phyloP scores from a whole-genome alignment of 768 basidiomycete species.

The Gymnopilus junonius region DNA sequence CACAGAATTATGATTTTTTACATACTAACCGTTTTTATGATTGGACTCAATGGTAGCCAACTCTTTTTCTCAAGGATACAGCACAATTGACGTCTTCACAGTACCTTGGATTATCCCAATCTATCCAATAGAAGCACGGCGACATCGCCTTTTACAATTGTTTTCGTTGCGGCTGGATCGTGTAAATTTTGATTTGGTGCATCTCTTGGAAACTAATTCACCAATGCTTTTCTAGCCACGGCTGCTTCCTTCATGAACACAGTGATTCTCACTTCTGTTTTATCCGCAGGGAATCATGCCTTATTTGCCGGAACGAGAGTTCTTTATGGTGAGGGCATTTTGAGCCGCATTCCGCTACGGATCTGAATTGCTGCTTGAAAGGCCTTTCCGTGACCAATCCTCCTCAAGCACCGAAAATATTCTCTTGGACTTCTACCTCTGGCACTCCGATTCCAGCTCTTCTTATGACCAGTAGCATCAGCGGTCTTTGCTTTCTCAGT shows the following conservation, averaged over 20 bases:
- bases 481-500: conserved; percentile 73
- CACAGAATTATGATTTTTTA: conserved; percentile 83
- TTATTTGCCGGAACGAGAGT: conserved; percentile 86
- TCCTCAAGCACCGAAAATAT: conserved; percentile 72
- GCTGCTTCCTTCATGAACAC: conserved; percentile 89
- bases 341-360: background rate
- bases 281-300: conserved; percentile 88
- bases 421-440: conserved; percentile 63
- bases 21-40: conserved; percentile 72
- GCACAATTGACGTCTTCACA: conserved; percentile 26
- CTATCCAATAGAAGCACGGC: conserved; percentile 71
- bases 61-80: background rate
- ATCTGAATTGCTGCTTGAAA: conserved; percentile 16
- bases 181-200: conserved; percentile 23
- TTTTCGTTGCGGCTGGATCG: conserved; percentile 78
- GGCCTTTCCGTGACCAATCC: conserved; percentile 61
- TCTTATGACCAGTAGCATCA: conserved; percentile 74
- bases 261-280: conserved; percentile 79
- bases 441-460: conserved; percentile 80
- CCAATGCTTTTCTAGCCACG: conserved; percentile 42
- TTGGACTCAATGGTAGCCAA: conserved; percentile 77
- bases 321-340: conserved; percentile 54
- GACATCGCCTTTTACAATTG: conserved; percentile 89
- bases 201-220: conserved; percentile 7
- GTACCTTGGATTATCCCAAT: conserved; percentile 79